Percentiles rank a stretch among this genome's conserved stretches.
Evolutionary conservation across 2,329 filamentous ascomycete genomes (phyloP).

Genomic region (Aureobasidium sp.): DNA sequence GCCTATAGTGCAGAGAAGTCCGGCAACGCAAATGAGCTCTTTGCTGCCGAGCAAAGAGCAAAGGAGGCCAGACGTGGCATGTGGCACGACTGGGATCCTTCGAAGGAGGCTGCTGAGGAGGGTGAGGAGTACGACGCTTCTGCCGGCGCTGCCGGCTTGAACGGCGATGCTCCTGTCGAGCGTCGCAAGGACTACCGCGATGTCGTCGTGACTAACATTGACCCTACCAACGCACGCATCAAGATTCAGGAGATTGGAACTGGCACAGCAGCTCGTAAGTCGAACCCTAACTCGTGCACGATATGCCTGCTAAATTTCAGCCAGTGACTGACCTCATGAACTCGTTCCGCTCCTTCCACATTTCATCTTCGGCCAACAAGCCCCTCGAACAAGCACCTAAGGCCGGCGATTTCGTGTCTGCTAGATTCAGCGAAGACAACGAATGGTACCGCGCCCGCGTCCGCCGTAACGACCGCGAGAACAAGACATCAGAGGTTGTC

Average conservation of each 20-base stretch:
- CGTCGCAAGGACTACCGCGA: constrained; percentile 88
- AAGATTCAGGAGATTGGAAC: constrained; percentile 89
- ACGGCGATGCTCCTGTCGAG: constrained; percentile 50
- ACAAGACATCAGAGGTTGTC: constrained; percentile 80
- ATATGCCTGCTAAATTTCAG: neutral
- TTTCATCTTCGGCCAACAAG: constrained; percentile 72
- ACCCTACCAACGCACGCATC: constrained; percentile 65
- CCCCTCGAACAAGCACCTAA: constrained; percentile 72
- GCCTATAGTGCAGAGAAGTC: constrained; percentile 94
- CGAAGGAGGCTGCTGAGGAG: constrained; percentile 62
- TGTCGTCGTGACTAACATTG: constrained; percentile 85
- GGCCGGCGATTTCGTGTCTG: constrained; percentile 83
- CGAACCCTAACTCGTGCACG: neutral
- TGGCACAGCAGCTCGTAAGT: constrained; percentile 61
- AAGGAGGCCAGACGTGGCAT: constrained; percentile 83
- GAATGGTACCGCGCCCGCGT: constrained; percentile 94
- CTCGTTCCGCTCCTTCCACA: constrained; percentile 84
- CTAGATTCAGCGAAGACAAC: constrained; percentile 80
- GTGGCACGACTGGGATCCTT: constrained; percentile 93
- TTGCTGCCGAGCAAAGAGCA: constrained; percentile 78
- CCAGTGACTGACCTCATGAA: constrained; percentile 74
- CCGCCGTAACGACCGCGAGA: constrained; percentile 84
- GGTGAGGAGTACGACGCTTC: constrained; percentile 36
- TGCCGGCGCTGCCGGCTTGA: constrained; percentile 38
- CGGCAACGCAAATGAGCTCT: constrained; percentile 79